Conservation (phyloP, 2,329 filamentous ascomycete species). For the Drechslerella dactyloides region DNA sequence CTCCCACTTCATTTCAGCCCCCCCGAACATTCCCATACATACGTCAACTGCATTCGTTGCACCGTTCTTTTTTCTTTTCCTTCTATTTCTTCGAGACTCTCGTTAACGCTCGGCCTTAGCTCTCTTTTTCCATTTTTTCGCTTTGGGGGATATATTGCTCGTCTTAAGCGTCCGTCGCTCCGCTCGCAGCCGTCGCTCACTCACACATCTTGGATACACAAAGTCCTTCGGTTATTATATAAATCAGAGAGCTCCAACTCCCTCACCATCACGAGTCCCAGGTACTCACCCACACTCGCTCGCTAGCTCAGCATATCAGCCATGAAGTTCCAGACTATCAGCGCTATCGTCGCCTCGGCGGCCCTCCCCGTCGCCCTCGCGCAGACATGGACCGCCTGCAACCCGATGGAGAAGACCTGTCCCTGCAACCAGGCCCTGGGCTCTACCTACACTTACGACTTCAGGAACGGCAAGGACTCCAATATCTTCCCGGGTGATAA, state of each 20-base stretch:
- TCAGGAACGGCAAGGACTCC: slow-evolving; percentile 32
- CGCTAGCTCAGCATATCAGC: background rate
- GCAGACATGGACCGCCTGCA: slow-evolving; percentile 79
- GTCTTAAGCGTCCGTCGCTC: background rate
- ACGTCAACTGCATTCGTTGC: slow-evolving; percentile 31
- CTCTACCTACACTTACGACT: slow-evolving; percentile 50
- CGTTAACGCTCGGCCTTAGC: slow-evolving; percentile 39
- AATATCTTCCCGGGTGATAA: slow-evolving; percentile 67
- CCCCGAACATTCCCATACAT: slow-evolving; percentile 24
- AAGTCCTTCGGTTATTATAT: no score
- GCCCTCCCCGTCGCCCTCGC: slow-evolving; percentile 60
- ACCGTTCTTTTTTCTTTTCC: slow-evolving; percentile 24
- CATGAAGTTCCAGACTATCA: slow-evolving; percentile 37
- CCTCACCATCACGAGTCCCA: no score
- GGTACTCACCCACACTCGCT: no score
- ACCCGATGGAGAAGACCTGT: slow-evolving; percentile 69
- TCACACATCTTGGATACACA: background rate
- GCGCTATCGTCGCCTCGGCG: slow-evolving; percentile 45
- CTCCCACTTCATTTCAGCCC: slow-evolving; percentile 22
- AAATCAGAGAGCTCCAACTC: no score
- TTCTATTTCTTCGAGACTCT: slow-evolving; percentile 40
- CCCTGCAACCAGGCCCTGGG: slow-evolving; percentile 53
- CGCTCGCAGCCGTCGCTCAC: slow-evolving; percentile 4
- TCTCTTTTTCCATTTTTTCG: slow-evolving; percentile 6
- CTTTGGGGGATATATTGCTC: background rate